phyloP scores from a whole-genome alignment of 805 yeast genomes.

The Kregervanrija pseudodelftensis region DNA sequence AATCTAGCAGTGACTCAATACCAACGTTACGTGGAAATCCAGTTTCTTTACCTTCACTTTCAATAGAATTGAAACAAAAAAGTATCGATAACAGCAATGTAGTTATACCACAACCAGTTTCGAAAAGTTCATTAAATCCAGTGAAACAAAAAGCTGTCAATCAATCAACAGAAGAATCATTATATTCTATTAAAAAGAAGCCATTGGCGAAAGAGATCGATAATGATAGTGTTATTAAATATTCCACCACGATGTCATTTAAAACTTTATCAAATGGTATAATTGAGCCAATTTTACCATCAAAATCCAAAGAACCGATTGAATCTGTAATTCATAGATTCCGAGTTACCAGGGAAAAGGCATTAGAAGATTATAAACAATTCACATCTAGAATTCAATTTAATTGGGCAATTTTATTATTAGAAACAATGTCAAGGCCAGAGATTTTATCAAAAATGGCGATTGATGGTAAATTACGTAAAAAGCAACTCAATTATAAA shows the following conservation, averaged over 20 bases:
- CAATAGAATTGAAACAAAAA: neutral
- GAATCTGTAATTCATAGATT: constrained; percentile 24
- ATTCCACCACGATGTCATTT: constrained; percentile 14
- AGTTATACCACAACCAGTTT: neutral
- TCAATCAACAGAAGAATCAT: constrained; percentile 2
- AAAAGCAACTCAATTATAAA: constrained; percentile 32
- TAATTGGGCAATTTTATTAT: constrained; percentile 52
- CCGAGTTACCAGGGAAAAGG: constrained; percentile 23
- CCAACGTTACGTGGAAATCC: too few relatives aligned
- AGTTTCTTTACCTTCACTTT: neutral
- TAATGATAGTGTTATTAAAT: constrained; percentile 6
- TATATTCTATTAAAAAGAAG: constrained; percentile 3
- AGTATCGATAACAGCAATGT: neutral
- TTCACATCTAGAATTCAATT: constrained; percentile 51
- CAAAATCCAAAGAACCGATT: constrained; percentile 22
- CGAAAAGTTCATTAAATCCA: neutral
- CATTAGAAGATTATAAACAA: constrained; percentile 28
- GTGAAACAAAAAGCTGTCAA: neutral
- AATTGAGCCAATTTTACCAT: constrained; percentile 24
- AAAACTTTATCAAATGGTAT: constrained; percentile 19
- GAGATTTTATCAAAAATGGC: constrained; percentile 37
- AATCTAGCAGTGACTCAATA: too few relatives aligned
- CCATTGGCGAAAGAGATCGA: neutral
- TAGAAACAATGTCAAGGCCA: constrained; percentile 39
- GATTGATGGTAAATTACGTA: constrained; percentile 39